Conservation (phyloP, 768 basidiomycete species). For the Clitopilus hobsonii region DNA sequence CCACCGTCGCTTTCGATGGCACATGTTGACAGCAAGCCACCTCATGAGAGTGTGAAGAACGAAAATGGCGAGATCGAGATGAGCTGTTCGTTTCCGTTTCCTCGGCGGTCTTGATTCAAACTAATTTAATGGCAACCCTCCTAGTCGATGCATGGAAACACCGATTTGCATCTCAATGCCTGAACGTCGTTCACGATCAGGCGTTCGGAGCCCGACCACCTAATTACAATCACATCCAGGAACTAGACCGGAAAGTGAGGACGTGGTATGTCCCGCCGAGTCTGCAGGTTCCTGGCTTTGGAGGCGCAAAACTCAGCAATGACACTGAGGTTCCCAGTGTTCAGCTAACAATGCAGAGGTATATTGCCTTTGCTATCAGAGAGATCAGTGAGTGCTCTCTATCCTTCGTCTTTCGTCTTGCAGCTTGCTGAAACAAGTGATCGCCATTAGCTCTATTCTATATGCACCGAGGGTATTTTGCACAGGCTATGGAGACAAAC, state of each 20-base stretch:
- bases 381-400: conserved; percentile 52
- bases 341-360: conserved; percentile 63
- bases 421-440: not conserved
- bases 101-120: conserved; percentile 1
- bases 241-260: conserved; percentile 64
- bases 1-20: conserved; percentile 59
- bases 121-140: not conserved
- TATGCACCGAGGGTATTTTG: conserved; percentile 74
- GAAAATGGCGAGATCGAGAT: conserved; percentile 52
- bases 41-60: conserved; percentile 40
- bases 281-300: conserved; percentile 61
- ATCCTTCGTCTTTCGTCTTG: not conserved
- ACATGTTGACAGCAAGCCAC: conserved; percentile 53
- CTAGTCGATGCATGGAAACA: conserved; percentile 70
- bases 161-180: conserved; percentile 55
- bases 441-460: conserved; percentile 55
- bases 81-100: conserved; percentile 50
- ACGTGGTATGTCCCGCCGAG: conserved; percentile 61
- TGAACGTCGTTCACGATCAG: conserved; percentile 61
- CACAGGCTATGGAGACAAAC: conserved; percentile 59
- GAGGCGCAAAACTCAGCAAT: conserved; percentile 36
- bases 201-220: conserved; percentile 62
- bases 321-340: conserved; percentile 45
- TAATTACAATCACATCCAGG: conserved; percentile 55
- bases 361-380: conserved; percentile 60